Evolutionary conservation across 2,329 filamentous ascomycete species (phyloP), one percentile per base, ranked within the genome.

Genomic region (Coniochaeta pulveracea): DNA sequence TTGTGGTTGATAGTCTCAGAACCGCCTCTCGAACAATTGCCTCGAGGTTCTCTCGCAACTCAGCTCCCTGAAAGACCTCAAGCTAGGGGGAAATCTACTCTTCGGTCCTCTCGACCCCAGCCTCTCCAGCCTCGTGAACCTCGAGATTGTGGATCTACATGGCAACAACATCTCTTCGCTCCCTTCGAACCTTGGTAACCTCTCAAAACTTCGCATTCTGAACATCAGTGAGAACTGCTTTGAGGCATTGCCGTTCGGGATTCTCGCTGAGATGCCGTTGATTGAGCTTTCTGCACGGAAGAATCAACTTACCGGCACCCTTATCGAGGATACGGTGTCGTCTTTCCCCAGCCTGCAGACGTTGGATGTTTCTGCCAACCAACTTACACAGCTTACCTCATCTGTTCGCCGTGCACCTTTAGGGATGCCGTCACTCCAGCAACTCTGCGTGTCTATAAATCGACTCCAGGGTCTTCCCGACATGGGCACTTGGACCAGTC

Each of bases 141-240:
- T 98, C 1, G 86, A 95, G 51, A 69, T 77, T 12, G 63, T 96
- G 7, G 88, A 96, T 41, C 49, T 96, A 7, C 83, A 85, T 41
- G 72, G 72, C 10, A 98, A 98, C 56, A 73, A 76, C 39, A 66
- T 98, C 14, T 75, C 78, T 6, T 64, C 66, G 2, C 61, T 98
- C 11, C 84, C 86, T 0, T 57, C 69, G 8, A 69, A 71, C 10
- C 50, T 95, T 2, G 66, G 68, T n/a, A 69, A 72, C 18, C 68
- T 96, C 40, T 60, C 63, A 3, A 71, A 70, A 16, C 67, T 98
- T 19, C 77, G 82, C 17, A 69, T 82, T 8, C 60, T 96, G 33
- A 89, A 94, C 48, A 52, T 95, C 15, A 76, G 79, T 37, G 75
- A 85, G 43, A 98, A 98, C 46, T 69, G 72, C 34, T 67, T 98